Evolutionary conservation across 352 stramenopile genomes (phyloP).

Genomic region (Phytopythium vexans): DNA sequence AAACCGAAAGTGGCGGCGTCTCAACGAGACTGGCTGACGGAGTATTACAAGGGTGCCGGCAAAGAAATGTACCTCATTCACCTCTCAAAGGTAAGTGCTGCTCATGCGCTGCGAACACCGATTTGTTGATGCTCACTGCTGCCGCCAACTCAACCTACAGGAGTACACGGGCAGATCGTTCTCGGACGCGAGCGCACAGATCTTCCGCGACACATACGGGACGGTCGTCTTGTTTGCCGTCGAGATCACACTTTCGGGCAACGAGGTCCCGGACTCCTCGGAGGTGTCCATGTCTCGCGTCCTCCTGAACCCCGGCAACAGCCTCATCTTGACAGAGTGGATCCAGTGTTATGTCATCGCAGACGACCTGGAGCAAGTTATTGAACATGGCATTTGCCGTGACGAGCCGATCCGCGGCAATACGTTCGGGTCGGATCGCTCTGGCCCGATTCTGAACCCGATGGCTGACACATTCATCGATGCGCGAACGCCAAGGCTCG

Average conservation of each 20-base stretch:
- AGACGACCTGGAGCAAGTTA: slow-evolving; percentile 70
- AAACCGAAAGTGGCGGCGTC: slow-evolving; percentile 2
- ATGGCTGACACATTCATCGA: slow-evolving; percentile 55
- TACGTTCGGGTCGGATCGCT: slow-evolving; percentile 20
- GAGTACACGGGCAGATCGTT: slow-evolving; percentile 74
- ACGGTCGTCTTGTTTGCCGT: slow-evolving; percentile 77
- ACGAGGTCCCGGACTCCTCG: slow-evolving; percentile 21
- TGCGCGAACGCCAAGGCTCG: slow-evolving; percentile 16
- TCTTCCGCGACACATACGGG: slow-evolving; percentile 67
- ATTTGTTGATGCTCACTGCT: neutral
- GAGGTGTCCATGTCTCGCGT: slow-evolving; percentile 52
- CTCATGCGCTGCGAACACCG: neutral
- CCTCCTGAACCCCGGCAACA: slow-evolving; percentile 69
- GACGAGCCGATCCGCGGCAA: slow-evolving; percentile 45
- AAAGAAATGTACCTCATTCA: slow-evolving; percentile 87
- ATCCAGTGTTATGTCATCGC: slow-evolving; percentile 87
- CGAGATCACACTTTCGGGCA: slow-evolving; percentile 60
- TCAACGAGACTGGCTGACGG: slow-evolving; percentile 45
- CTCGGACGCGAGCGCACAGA: slow-evolving; percentile 42
- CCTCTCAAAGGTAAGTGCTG: slow-evolving; percentile 50
- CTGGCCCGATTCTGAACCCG: slow-evolving; percentile 40
- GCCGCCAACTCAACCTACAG: slow-evolving; percentile 11
- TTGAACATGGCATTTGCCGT: slow-evolving; percentile 51
- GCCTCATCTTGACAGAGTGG: slow-evolving; percentile 71
- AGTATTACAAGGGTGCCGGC: slow-evolving; percentile 75